phyloP scores from a whole-genome alignment of 2,329 filamentous ascomycete genomes.

The Pleochaeta shiraiana region DNA sequence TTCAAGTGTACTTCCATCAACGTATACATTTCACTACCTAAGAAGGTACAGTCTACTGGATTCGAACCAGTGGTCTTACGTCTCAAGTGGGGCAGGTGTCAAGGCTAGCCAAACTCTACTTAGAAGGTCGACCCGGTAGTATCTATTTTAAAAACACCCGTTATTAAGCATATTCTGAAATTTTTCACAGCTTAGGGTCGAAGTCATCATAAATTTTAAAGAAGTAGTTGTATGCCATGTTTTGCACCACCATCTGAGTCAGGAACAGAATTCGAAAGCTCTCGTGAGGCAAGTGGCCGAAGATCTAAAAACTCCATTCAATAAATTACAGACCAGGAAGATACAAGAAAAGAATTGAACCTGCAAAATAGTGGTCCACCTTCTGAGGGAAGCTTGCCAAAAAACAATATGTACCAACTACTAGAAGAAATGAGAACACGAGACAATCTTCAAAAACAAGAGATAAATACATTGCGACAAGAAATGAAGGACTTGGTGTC shows the following conservation, averaged over 20 bases:
- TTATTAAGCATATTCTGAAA: not conserved
- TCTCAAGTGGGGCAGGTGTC: too few relatives aligned
- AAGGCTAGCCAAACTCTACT: too few relatives aligned
- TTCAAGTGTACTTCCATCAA: too few relatives aligned
- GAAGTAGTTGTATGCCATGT: not conserved
- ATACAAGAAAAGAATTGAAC: not conserved
- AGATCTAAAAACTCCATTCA: not conserved
- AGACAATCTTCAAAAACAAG: not conserved
- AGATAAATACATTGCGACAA: not conserved
- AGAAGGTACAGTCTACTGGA: too few relatives aligned
- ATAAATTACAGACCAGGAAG: not conserved
- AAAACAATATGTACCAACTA: not conserved
- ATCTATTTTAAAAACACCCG: not conserved
- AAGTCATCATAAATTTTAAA: not conserved
- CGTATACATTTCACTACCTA: too few relatives aligned
- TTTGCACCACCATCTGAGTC: not conserved
- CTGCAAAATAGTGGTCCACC: not conserved
- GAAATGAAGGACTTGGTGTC: not conserved
- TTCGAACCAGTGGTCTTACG: too few relatives aligned
- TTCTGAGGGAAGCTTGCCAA: not conserved
- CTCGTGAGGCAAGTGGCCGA: not conserved
- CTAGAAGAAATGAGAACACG: not conserved
- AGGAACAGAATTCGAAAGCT: not conserved
- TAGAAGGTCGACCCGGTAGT: too few relatives aligned
- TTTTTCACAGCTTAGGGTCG: not conserved